Evolutionary conservation across 2,329 filamentous ascomycete species (phyloP).

Genomic region (Fonsecaea multimorphosa): DNA sequence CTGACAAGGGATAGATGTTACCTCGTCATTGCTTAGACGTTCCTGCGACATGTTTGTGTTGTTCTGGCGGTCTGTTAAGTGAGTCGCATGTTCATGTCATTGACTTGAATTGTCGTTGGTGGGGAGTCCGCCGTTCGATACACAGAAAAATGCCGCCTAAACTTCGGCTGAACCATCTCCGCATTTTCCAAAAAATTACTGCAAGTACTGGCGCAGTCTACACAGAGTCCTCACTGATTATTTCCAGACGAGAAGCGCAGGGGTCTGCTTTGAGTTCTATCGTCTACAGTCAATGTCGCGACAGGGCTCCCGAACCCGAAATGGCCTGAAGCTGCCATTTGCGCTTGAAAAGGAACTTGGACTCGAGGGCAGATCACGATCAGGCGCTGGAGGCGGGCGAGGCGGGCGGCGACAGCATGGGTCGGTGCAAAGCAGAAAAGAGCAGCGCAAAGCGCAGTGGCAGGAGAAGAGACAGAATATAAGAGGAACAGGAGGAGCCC

Average conservation of each 20-base stretch:
- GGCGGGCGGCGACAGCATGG: slow-evolving; percentile 31
- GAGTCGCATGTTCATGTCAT: background rate
- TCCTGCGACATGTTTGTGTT: slow-evolving; percentile 28
- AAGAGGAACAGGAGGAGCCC: slow-evolving; percentile 28
- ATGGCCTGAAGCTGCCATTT: slow-evolving; percentile 36
- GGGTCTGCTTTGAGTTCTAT: background rate
- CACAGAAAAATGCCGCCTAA: background rate
- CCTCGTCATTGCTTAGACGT: slow-evolving; percentile 52
- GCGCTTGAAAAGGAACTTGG: slow-evolving; percentile 37
- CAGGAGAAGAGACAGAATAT: slow-evolving; percentile 61
- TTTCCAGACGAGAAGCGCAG: background rate
- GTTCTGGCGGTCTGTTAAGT: background rate
- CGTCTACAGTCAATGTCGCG: slow-evolving; percentile 26
- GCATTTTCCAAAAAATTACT: slow-evolving; percentile 15
- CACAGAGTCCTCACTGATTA: background rate
- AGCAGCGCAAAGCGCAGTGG: slow-evolving; percentile 70
- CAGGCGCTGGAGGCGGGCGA: slow-evolving; percentile 38
- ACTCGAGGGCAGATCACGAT: slow-evolving; percentile 41
- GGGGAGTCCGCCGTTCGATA: background rate
- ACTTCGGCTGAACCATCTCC: slow-evolving; percentile 10
- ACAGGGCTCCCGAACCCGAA: slow-evolving; percentile 4
- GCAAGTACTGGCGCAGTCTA: slow-evolving; percentile 1
- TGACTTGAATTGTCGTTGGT: background rate
- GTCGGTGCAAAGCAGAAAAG: slow-evolving; percentile 59
- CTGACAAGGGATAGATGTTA: slow-evolving; percentile 33